These are phyloP conservation scores for Ailanthus altissimus DNA, from an alignment of 345 rosid species.

Conservation along the genomic window DNA sequence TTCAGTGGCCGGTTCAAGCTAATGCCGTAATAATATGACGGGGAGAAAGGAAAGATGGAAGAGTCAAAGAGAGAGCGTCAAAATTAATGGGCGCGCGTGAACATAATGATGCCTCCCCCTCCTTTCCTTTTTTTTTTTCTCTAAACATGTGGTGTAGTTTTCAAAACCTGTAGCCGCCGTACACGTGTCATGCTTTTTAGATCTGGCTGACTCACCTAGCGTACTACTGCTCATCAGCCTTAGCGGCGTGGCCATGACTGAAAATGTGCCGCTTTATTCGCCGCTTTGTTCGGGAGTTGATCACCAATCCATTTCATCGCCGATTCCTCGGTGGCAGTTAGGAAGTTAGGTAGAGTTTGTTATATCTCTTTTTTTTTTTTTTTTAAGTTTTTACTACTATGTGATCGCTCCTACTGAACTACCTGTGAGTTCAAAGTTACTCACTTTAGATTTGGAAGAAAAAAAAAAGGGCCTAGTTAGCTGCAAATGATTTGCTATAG, in stretches of 20 bases:
- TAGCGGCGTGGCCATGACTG: neutral
- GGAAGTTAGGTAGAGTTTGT: constrained; percentile 23
- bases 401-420: neutral
- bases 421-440: no score
- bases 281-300: constrained; percentile 18
- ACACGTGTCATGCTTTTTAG: constrained; percentile 3
- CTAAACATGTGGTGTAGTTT: constrained; percentile 16
- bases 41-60: neutral
- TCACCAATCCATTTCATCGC: constrained; percentile 11
- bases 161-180: neutral
- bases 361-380: neutral
- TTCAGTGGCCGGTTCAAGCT: no score
- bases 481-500: neutral
- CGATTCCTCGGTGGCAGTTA: constrained; percentile 29
- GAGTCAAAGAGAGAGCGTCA: neutral
- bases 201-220: neutral
- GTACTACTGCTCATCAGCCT: no score
- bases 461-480: no score
- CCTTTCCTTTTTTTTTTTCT: neutral
- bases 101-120: neutral
- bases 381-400: neutral
- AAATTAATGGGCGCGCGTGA: constrained; percentile 30
- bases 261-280: constrained; percentile 18
- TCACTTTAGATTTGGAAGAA: no score
- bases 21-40: neutral